Evolutionary conservation across 2,329 filamentous ascomycete species (phyloP).

Genomic region (Didymella pomorum): DNA sequence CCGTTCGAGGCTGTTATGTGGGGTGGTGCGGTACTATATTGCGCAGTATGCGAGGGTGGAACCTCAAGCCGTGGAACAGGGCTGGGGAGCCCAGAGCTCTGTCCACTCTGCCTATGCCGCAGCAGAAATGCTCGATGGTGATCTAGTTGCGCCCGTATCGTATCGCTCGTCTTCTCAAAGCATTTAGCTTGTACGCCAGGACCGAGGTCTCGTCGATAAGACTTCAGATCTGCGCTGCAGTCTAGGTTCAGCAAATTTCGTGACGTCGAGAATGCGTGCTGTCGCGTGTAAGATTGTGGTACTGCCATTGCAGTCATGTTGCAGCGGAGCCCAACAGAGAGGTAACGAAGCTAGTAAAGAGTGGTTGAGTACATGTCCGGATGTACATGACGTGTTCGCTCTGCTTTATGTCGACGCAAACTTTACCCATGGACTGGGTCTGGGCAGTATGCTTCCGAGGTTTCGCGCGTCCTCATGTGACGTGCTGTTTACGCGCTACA

Average conservation of each 20-base stretch:
- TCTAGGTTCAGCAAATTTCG: constrained; percentile 32
- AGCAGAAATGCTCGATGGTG: constrained; percentile 31
- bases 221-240: constrained; percentile 33
- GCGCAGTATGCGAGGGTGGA: constrained; percentile 11
- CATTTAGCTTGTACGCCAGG: constrained; percentile 33
- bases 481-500: constrained; percentile 8
- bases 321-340: background rate
- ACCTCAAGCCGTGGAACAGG: constrained; percentile 23
- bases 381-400: constrained; percentile 7
- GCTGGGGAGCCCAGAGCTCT: constrained; percentile 15
- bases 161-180: constrained; percentile 33
- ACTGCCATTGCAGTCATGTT: constrained; percentile 20
- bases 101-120: constrained; percentile 16
- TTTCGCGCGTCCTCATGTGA: constrained; percentile 18
- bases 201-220: constrained; percentile 33
- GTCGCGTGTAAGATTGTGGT: constrained; percentile 21
- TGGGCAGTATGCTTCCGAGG: constrained; percentile 9
- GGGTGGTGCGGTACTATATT: constrained; percentile 1
- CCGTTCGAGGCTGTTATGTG: constrained; percentile 6
- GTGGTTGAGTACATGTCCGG: background rate
- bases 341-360: constrained; percentile 1
- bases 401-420: constrained; percentile 11
- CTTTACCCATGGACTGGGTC: constrained; percentile 6
- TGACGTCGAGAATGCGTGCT: constrained; percentile 16
- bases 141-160: constrained; percentile 31